Base-by-base conservation (phyloP, 2,329 filamentous ascomycete genomes). In the Alternaria sp. region DNA sequence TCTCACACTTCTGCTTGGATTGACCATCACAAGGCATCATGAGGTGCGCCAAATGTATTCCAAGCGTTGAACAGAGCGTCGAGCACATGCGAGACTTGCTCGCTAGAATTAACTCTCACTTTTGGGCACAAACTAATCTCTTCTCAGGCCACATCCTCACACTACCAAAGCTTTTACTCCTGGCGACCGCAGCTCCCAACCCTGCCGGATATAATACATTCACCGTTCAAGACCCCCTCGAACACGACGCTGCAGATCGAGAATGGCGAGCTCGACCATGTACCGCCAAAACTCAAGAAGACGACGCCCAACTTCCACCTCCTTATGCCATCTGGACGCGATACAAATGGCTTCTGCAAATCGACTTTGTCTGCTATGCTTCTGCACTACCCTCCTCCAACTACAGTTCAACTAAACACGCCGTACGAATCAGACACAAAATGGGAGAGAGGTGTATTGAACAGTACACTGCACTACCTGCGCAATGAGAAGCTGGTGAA, bases 341-440 rank as follows among this genome's bases (percentile, higher is more conserved):
- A 79, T 40, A 82, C 80, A 34, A 65, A 79, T 17, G 79, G 81
- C n/a, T 79, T 87, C 39, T 88, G 86, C 77, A 84, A 84, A 63
- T 83, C 84, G 1, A 68, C 86, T 11, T 75, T 86, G 11, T 86
- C 85, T 2, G 81, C 84, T 1, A 84, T 85, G 73, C 79, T 87
- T n/a, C 76, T 87, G 37, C 81, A 84, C 58, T 88, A 86, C 53
- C 86, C 86, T 9, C 82, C 85, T 13, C 83, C 85, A 6, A 85
- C 83, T 1, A 69, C 86, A 29, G 76, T 87, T 60, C 80, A 81
- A 45, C 82, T 82, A 14, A 73, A 78, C 73, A 51, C 63, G 17
- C 54, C 50, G 3, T 69, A 66, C 17, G 52, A 61, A 8, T 58
- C 54, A 10, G 51, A 63, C 9, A 49, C 57, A 7, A 63, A 81